A percentile compares a stretch with the other conserved stretches of the same genome.
Conservation (phyloP, 495 filamentous ascomycete genomes). For the Hypoxylon crocopeplum region DNA sequence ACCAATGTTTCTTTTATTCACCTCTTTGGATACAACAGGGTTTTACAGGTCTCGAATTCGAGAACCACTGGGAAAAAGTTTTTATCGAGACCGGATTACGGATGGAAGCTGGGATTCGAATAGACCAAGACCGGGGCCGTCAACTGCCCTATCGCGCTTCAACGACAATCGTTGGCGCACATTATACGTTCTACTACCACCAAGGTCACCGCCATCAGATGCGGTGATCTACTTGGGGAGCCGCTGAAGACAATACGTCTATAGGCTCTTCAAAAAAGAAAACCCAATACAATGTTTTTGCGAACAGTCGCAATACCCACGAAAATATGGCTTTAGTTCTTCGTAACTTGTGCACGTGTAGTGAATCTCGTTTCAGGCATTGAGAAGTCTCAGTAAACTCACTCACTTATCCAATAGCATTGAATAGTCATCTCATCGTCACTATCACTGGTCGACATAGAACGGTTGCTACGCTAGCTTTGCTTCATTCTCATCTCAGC, state of each 20-base stretch:
- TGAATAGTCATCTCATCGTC: neutral
- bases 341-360: conserved; percentile 6
- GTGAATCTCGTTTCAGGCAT: conserved; percentile 5
- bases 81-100: conserved; percentile 34
- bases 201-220: conserved; percentile 14
- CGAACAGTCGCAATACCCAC: conserved; percentile 36
- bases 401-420: conserved; percentile 1
- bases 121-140: conserved; percentile 35
- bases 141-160: conserved; percentile 32
- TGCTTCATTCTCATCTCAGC: neutral
- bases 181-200: conserved; percentile 39
- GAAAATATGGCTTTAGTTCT: conserved; percentile 23
- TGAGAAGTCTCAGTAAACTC: conserved; percentile 20
- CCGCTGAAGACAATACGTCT: conserved; percentile 19
- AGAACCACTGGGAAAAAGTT: conserved; percentile 34
- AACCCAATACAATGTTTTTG: conserved; percentile 42
- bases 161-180: conserved; percentile 26
- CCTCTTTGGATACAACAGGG: conserved; percentile 19
- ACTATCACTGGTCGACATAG: neutral
- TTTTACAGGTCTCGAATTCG: conserved; percentile 22
- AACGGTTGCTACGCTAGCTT: neutral
- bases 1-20: conserved; percentile 35
- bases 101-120: conserved; percentile 34
- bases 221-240: conserved; percentile 28
- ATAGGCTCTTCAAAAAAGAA: conserved; percentile 39